Conservation (phyloP, 2,329 filamentous ascomycete genomes). For the Alternaria triticina region DNA sequence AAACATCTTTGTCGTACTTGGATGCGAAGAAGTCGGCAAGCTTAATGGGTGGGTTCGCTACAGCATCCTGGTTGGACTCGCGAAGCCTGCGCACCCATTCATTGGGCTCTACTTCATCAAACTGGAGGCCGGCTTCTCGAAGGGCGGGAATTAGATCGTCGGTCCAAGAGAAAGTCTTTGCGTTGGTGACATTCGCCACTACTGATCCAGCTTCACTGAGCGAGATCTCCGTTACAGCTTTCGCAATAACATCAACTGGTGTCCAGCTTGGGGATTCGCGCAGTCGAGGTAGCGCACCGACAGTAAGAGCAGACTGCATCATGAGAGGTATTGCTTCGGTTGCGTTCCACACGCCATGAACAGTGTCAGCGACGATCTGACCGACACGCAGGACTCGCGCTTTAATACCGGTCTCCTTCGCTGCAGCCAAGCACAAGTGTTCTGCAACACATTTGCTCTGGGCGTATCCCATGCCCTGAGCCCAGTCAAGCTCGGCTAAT, state of each 20-base stretch:
- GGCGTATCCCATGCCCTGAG: constrained; percentile 60
- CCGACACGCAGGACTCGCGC: constrained; percentile 44
- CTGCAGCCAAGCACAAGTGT: constrained; percentile 43
- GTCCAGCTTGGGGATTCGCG: constrained; percentile 47
- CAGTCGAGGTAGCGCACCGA: constrained; percentile 55
- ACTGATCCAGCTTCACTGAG: constrained; percentile 29
- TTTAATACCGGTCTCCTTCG: constrained; percentile 21
- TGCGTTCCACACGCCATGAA: constrained; percentile 56
- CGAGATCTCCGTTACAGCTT: constrained; percentile 31
- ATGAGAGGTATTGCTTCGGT: constrained; percentile 60
- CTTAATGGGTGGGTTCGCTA: constrained; percentile 60
- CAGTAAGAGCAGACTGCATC: constrained; percentile 54
- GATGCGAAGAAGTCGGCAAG: constrained; percentile 60
- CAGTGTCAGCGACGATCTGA: constrained; percentile 58
- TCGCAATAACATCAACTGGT: constrained; percentile 39
- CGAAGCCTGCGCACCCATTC: constrained; percentile 45
- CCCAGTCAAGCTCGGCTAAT: constrained; percentile 46
- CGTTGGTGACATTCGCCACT: constrained; percentile 63
- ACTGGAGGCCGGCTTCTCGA: constrained; percentile 47
- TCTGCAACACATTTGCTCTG: constrained; percentile 58
- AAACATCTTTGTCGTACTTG: constrained; percentile 55
- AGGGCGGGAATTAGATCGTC: constrained; percentile 60
- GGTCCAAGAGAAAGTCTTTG: constrained; percentile 59
- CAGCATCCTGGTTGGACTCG: constrained; percentile 56
- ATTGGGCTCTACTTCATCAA: constrained; percentile 31